Evolutionary conservation across 306 rosid species (phyloP).

Genomic region (Dryas alaskensis): DNA sequence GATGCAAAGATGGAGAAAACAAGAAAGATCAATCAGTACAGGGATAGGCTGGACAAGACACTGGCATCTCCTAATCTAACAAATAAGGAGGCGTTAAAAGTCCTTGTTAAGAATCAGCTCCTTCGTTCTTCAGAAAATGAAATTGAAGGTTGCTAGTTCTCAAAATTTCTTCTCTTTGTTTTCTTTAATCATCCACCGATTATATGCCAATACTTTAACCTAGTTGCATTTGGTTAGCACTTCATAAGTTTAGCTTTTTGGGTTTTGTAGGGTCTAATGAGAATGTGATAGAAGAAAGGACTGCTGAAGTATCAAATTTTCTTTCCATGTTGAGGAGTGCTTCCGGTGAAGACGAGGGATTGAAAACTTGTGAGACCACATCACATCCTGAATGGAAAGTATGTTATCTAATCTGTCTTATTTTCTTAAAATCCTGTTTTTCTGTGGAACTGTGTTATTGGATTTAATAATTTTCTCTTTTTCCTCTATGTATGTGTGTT

Average conservation of each 20-base stretch:
- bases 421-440: conserved; percentile 19
- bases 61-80: conserved; percentile 68
- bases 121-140: conserved; percentile 39
- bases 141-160: conserved; percentile 47
- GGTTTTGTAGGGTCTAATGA: conserved; percentile 48
- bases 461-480: background rate
- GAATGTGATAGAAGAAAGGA: conserved; percentile 48
- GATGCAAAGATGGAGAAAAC: conserved; percentile 59
- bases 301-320: conserved; percentile 58
- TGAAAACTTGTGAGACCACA: conserved; percentile 29
- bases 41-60: conserved; percentile 73
- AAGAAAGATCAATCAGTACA: conserved; percentile 57
- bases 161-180: conserved; percentile 3
- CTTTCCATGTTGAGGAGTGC: conserved; percentile 85
- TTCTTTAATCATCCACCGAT: conserved; percentile 8
- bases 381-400: conserved; percentile 76
- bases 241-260: conserved; percentile 18
- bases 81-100: conserved; percentile 43
- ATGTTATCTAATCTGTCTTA: conserved; percentile 30
- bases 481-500: background rate
- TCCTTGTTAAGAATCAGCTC: conserved; percentile 66
- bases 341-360: conserved; percentile 41
- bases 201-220: background rate
- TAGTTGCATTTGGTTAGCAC: background rate
- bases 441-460: background rate